Conservation (phyloP, 2,329 filamentous ascomycete species). For the Tolypocladium tundrense region DNA sequence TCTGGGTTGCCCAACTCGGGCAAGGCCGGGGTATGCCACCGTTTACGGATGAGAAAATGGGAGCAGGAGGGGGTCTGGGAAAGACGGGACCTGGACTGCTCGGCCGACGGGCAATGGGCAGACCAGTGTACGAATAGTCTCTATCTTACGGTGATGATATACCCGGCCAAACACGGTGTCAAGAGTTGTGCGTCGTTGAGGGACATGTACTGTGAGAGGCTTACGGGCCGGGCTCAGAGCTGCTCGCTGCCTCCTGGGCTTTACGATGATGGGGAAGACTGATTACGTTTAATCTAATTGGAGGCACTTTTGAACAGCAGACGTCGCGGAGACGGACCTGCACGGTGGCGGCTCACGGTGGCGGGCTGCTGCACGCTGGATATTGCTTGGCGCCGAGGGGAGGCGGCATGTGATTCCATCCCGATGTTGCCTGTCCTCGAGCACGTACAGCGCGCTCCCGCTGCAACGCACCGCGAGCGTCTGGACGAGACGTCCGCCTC, state of each 20-base stretch:
- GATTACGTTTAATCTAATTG: background rate
- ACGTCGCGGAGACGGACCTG: background rate
- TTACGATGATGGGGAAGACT: background rate
- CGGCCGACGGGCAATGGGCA: background rate
- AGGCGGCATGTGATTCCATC: background rate
- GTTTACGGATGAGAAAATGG: background rate
- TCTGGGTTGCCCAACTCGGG: constrained; percentile 1
- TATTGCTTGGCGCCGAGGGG: background rate
- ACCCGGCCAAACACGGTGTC: constrained; percentile 4
- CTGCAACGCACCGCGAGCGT: background rate
- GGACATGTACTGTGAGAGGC: background rate
- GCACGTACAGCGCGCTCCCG: background rate
- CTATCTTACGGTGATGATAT: constrained; percentile 9
- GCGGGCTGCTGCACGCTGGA: background rate
- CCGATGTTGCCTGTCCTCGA: background rate
- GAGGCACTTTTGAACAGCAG: background rate
- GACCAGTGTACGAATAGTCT: constrained; percentile 7
- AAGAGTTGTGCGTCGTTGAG: background rate
- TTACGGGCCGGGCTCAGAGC: background rate
- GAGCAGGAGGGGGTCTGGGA: background rate
- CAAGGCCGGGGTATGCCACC: background rate
- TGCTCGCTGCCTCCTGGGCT: background rate
- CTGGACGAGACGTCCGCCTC: background rate
- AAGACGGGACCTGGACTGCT: background rate
- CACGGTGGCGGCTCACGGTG: background rate